Evolutionary conservation across 352 stramenopile species (phyloP), one percentile per base, ranked within the genome.

Genomic region (Albugo candida): DNA sequence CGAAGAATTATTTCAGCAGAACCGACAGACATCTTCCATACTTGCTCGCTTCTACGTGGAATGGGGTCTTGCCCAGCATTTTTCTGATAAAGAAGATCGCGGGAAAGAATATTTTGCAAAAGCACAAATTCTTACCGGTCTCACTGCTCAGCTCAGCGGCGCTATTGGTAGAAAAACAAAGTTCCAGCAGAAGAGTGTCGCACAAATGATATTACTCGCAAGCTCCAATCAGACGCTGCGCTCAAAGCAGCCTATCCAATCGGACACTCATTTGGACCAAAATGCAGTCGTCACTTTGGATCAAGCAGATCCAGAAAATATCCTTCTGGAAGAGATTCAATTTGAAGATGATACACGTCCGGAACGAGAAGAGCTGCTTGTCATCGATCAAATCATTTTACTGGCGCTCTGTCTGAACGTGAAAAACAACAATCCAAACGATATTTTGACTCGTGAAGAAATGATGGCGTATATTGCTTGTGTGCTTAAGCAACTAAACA

Each of bases 381-480:
- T 71, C 20, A 65, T 83, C 2, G 78, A 91, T 51, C 78, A 89
- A 55, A 74, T 93, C 31, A 93, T 98, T 47, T n/a, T 97, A 8
- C 58, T 97, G 13, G 87, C 83, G 31, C 55, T 97, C n/a, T 98
- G 93, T 59, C 62, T 98, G 34, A 91, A 97, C 59, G 89, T 97
- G 8, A 96, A 97, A 58, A 97, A 97, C 64, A 93, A 70, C 58
- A 97, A 97, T 53, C 83, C 86, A 5, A 81, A 85, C 48, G 88
- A 98, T 60, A 88, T 83, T 4, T 67, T 98, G 11, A 97, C 92
- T 11, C 78, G 67, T 18, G 89, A 96, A 54, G 77, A 98, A 67
- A 98, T 98, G 92, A 73, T 85, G 54, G 83, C 84, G 19, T 98
- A 96, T 58, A 64, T 97, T 18, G 87, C 82, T 45, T 73, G 87